These are phyloP conservation scores for Citrus reticulata DNA, from an alignment of 345 rosid species.

Conservation along the genomic window DNA sequence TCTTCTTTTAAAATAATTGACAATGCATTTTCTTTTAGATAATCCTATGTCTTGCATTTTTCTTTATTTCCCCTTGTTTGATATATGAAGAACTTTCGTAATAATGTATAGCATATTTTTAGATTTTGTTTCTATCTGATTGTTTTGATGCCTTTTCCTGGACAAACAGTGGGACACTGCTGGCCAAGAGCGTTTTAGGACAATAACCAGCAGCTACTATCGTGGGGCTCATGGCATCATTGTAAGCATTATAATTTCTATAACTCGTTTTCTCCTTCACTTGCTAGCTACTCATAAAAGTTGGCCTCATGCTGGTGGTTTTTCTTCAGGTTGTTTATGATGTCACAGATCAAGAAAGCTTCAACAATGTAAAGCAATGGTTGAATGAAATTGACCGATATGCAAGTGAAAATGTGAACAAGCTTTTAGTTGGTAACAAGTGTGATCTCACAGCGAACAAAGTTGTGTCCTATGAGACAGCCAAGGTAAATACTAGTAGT, in stretches of 20 bases:
- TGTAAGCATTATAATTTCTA: constrained; percentile 26
- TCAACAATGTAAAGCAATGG: constrained; percentile 80
- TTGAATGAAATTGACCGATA: constrained; percentile 71
- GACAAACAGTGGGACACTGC: constrained; percentile 74
- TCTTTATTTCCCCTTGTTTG: background rate
- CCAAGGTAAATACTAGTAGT: constrained; percentile 39
- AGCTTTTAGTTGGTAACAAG: constrained; percentile 76
- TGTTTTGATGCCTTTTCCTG: constrained; percentile 9
- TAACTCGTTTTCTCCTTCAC: background rate
- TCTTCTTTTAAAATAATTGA: background rate
- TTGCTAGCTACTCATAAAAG: background rate
- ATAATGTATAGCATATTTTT: background rate
- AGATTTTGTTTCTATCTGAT: background rate
- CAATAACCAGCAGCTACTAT: constrained; percentile 81
- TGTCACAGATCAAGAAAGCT: constrained; percentile 77
- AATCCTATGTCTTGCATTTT: background rate
- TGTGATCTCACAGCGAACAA: constrained; percentile 64
- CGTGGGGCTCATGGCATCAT: constrained; percentile 83
- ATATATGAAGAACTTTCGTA: background rate
- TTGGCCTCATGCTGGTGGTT: constrained; percentile 7
- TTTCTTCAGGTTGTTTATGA: constrained; percentile 59
- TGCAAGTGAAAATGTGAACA: constrained; percentile 75
- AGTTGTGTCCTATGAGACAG: constrained; percentile 64
- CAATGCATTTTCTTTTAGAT: background rate
- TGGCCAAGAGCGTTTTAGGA: constrained; percentile 80